phyloP scores from a whole-genome alignment of 768 basidiomycete genomes.

The Porphyrellus cyaneotinctus region DNA sequence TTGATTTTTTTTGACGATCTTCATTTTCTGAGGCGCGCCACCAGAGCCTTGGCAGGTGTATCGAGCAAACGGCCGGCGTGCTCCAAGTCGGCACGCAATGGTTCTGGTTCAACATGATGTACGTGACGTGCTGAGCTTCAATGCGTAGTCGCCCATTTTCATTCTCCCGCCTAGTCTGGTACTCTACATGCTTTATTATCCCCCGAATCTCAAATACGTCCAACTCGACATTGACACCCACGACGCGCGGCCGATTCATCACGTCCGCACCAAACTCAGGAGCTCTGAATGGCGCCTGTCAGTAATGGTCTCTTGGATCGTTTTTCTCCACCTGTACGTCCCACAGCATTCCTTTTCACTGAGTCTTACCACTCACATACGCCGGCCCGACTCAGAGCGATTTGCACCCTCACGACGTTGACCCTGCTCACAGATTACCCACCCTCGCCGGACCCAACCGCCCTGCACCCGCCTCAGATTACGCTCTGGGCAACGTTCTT shows the following conservation, averaged over 20 bases:
- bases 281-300: conserved; percentile 78
- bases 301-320: conserved; percentile 67
- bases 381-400: conserved; percentile 12
- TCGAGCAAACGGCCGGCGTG: conserved; percentile 78
- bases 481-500: conserved; percentile 80
- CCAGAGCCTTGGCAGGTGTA: conserved; percentile 66
- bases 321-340: conserved; percentile 69
- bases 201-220: conserved; percentile 72
- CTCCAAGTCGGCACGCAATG: conserved; percentile 81
- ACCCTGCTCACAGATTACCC: conserved; percentile 50
- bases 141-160: neutral
- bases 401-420: conserved; percentile 58
- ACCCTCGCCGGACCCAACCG: conserved; percentile 33
- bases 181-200: conserved; percentile 91
- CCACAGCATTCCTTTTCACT: neutral
- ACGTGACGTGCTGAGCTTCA: conserved; percentile 27
- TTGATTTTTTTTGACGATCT: neutral
- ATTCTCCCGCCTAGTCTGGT: conserved; percentile 54
- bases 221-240: conserved; percentile 40
- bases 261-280: conserved; percentile 45
- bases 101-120: conserved; percentile 83
- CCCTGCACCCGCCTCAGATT: conserved; percentile 37
- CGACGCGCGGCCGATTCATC: conserved; percentile 39
- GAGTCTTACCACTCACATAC: neutral
- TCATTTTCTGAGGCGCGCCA: conserved; percentile 1